A percentile compares a stretch with the other conserved stretches of the same genome.
phyloP scores from a whole-genome alignment of 345 rosid genomes.

The Populus deltoides region DNA sequence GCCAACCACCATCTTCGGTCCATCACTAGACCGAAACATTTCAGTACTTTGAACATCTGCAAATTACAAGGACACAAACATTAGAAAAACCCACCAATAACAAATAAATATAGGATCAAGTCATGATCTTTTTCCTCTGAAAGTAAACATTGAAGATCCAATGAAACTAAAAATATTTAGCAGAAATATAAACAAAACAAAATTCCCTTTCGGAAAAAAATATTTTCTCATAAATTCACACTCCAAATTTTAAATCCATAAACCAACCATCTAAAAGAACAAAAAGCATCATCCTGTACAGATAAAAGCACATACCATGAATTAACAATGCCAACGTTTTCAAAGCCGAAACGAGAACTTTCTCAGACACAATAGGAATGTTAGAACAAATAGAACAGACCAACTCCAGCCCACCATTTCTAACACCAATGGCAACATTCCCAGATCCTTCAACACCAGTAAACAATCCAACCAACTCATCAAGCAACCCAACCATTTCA shows the following conservation, averaged over 20 bases:
- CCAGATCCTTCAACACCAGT: slow-evolving; percentile 43
- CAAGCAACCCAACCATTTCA: slow-evolving; percentile 45
- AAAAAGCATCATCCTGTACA: background rate
- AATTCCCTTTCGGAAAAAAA: background rate
- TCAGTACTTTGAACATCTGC: slow-evolving; percentile 75
- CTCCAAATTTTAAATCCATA: background rate
- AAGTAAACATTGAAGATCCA: background rate
- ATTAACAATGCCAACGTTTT: slow-evolving; percentile 54
- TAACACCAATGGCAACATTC: slow-evolving; percentile 59
- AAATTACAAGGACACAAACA: slow-evolving; percentile 6
- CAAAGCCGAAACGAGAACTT: slow-evolving; percentile 49
- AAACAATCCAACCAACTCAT: slow-evolving; percentile 40
- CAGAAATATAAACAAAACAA: background rate
- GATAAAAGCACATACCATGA: slow-evolving; percentile 43
- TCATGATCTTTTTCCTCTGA: background rate
- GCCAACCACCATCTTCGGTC: slow-evolving; percentile 51
- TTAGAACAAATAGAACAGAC: slow-evolving; percentile 57
- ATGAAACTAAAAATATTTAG: background rate
- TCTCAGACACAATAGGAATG: slow-evolving; percentile 33
- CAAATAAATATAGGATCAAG: background rate
- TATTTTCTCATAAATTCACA: background rate
- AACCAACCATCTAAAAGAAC: background rate
- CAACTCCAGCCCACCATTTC: slow-evolving; percentile 65
- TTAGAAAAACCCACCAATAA: slow-evolving; percentile 4
- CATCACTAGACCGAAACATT: slow-evolving; percentile 48